Percentiles rank a stretch among this genome's conserved stretches.
Conservation (phyloP, 306 rosid genomes). For the Fragaria nilgerrensis region DNA sequence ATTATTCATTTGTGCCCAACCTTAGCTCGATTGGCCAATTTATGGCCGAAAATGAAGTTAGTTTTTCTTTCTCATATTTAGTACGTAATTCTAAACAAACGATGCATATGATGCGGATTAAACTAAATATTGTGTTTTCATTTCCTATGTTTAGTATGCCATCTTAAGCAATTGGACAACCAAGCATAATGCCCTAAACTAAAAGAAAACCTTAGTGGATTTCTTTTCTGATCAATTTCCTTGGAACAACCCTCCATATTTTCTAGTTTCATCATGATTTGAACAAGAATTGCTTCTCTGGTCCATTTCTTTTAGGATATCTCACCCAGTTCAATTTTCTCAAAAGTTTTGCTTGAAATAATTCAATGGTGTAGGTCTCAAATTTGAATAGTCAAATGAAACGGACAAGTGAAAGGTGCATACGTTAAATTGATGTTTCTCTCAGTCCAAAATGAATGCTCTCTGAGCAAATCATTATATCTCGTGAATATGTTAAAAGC, state of each 20-base stretch:
- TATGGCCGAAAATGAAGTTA: not conserved
- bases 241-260: not conserved
- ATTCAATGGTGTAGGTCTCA: not conserved
- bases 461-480: not conserved
- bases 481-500: conserved; percentile 5
- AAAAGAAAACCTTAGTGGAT: not conserved
- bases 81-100: not conserved
- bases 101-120: not conserved
- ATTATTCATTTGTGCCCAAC: not conserved
- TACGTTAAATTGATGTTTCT: not conserved
- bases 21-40: not conserved
- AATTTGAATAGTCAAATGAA: not conserved
- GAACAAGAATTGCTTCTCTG: not conserved
- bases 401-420: not conserved
- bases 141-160: not conserved
- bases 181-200: not conserved
- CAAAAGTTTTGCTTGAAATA: not conserved
- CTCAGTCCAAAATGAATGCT: not conserved
- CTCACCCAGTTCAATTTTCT: not conserved
- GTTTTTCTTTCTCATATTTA: not conserved
- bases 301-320: not conserved
- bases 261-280: not conserved
- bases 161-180: not conserved
- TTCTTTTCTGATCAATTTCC: not conserved
- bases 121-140: not conserved